A percentile compares a stretch with the other conserved stretches of the same genome.
phyloP scores from a whole-genome alignment of 129 eudicot species.

The Mikania micrantha region DNA sequence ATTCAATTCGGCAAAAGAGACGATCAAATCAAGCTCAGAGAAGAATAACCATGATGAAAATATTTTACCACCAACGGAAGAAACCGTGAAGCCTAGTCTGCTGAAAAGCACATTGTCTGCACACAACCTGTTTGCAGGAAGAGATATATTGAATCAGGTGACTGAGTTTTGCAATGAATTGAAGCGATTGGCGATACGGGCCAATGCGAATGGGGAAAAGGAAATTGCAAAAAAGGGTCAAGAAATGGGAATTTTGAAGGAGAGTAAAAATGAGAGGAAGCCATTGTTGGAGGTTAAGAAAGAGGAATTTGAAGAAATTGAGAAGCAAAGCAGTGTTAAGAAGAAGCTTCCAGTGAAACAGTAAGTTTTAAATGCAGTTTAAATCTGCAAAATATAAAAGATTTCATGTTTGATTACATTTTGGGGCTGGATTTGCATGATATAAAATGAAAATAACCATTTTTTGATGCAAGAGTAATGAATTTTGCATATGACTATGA shows the following conservation, averaged over 20 bases:
- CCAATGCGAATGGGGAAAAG: slow-evolving; percentile 33
- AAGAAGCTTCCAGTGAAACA: slow-evolving; percentile 43
- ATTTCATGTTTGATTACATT: too few species aligned
- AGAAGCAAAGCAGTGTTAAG: slow-evolving; percentile 30
- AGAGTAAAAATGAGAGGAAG: slow-evolving; percentile 50
- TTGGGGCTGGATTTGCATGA: too few species aligned
- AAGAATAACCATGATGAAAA: slow-evolving; percentile 29
- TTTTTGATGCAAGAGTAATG: too few species aligned
- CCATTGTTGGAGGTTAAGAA: slow-evolving; percentile 64
- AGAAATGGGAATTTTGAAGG: slow-evolving; percentile 29
- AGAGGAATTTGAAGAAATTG: slow-evolving; percentile 32
- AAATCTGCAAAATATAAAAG: too few species aligned
- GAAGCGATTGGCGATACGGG: slow-evolving; percentile 64
- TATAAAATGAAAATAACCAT: too few species aligned
- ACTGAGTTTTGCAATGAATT: slow-evolving; percentile 78
- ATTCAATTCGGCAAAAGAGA: slow-evolving; percentile 39
- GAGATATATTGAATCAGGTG: slow-evolving; percentile 58
- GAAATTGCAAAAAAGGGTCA: slow-evolving; percentile 20
- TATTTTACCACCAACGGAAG: slow-evolving; percentile 26
- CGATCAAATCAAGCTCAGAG: slow-evolving; percentile 72
- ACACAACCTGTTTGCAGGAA: slow-evolving; percentile 64
- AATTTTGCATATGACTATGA: background rate
- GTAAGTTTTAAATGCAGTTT: slow-evolving; percentile 25
- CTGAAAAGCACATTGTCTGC: slow-evolving; percentile 72
- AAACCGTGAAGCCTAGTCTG: slow-evolving; percentile 32